Evolutionary conservation across 2,329 filamentous ascomycete genomes (phyloP).

Genomic region (Trichoderma sp.): DNA sequence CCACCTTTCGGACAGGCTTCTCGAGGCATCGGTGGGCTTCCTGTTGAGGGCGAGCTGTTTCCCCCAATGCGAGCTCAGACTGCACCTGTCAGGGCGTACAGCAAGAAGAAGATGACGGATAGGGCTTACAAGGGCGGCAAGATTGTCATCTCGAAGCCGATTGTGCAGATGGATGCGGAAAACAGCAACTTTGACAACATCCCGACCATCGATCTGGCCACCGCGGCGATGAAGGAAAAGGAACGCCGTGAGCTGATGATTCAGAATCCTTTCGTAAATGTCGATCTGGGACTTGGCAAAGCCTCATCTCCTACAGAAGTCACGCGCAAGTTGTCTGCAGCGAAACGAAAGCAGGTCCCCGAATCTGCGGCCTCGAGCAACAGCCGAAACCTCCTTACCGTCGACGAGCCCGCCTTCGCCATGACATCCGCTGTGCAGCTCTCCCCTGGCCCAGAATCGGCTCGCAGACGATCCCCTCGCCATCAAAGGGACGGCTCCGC

Average conservation of each 20-base stretch:
- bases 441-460: constrained; percentile 55
- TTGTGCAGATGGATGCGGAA: constrained; percentile 44
- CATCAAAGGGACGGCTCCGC: not conserved
- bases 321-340: constrained; percentile 40
- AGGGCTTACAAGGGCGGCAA: constrained; percentile 42
- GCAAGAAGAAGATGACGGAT: constrained; percentile 27
- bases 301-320: constrained; percentile 41
- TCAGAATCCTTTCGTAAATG: constrained; percentile 38
- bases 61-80: constrained; percentile 45
- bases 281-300: constrained; percentile 43
- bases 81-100: constrained; percentile 31
- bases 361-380: not conserved
- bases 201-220: constrained; percentile 54
- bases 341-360: constrained; percentile 46
- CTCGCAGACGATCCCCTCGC: constrained; percentile 57
- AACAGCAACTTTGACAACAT: constrained; percentile 51
- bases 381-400: constrained; percentile 9
- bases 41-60: constrained; percentile 48
- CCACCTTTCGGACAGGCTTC: constrained; percentile 44
- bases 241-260: constrained; percentile 46
- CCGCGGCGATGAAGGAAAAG: constrained; percentile 52
- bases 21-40: constrained; percentile 45
- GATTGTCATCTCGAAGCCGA: constrained; percentile 55
- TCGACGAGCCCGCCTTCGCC: constrained; percentile 26
- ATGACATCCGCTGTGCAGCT: constrained; percentile 49